Evolutionary conservation across 2,329 filamentous ascomycete species (phyloP), one percentile per base, ranked within the genome.

Genomic region (Aspergillus candidus): DNA sequence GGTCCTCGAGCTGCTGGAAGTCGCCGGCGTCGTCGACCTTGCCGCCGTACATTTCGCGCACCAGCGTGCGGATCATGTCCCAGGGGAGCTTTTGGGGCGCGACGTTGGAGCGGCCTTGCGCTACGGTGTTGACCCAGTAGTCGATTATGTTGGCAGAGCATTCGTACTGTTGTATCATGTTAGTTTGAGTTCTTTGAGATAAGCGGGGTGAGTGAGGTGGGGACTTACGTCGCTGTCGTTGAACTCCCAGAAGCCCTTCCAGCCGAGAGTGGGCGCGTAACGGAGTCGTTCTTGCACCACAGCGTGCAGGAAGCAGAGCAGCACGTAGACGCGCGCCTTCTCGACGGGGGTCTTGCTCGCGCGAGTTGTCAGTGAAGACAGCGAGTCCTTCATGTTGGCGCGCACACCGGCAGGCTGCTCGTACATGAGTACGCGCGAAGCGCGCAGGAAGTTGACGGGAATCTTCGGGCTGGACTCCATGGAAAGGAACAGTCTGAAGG

Each of bases 201-300:
- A 11, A 15, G 4, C 30, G 45, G 12, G 13, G 4, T 32, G 6
- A n/a, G 12, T 29, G 15, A 36, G 15, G 11, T 7, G 10, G 38
- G n/a, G 11, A 83, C 87, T 86, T 80, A 94, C 88, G 70, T 98
- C 93, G 57, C 90, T 94, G 68, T 98, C 94, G 64, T 98, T 98
- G 69, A 98, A 98, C 69, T 98, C 94, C 93, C 94, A 98, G 77
- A 96, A 95, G 42, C 89, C 88, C 73, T 94, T 96, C 93, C 93
- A 98, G 48, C 93, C 93, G 43, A 98, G 74, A 45, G 79, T 91
- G 1, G 93, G 94, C 17, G 91, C 90, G 65, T 98, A 98, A 50
- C 93, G 85, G 50, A 98, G 74, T 56, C 94, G 79, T 68, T 98
- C 93, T 67, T 98, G 93, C 10, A 96, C 83, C 32, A 98, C 90